A percentile compares a stretch with the other conserved stretches of the same genome.
Conservation (phyloP, 305 asterid genomes). For the Petunia hybrid region DNA sequence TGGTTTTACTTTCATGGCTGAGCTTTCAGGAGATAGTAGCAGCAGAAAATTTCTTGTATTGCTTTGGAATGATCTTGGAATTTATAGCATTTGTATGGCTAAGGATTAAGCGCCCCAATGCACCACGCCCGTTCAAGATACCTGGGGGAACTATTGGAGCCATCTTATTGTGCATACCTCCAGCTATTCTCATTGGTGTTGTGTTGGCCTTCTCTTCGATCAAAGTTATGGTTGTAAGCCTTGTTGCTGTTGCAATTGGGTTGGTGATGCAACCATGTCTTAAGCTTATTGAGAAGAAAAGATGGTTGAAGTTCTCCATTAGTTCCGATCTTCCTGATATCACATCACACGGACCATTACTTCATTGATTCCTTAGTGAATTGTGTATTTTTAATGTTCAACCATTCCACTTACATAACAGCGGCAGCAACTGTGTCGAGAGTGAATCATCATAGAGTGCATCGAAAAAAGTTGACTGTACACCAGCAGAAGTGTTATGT, state of each 20-base stretch:
- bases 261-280: slow-evolving; percentile 63
- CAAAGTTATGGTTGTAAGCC: slow-evolving; percentile 59
- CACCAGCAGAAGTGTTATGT: background rate
- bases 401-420: background rate
- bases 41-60: slow-evolving; percentile 77
- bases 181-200: slow-evolving; percentile 62
- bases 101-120: slow-evolving; percentile 54
- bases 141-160: slow-evolving; percentile 73
- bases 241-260: slow-evolving; percentile 62
- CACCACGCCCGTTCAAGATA: slow-evolving; percentile 71
- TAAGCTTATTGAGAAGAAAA: slow-evolving; percentile 60
- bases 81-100: slow-evolving; percentile 65
- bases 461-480: background rate
- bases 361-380: slow-evolving; percentile 40
- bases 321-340: slow-evolving; percentile 68
- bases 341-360: slow-evolving; percentile 31
- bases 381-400: background rate
- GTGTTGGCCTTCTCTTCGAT: slow-evolving; percentile 66
- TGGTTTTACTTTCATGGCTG: slow-evolving; percentile 74
- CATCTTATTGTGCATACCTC: slow-evolving; percentile 60
- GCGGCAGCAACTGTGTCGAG: background rate
- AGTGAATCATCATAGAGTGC: background rate
- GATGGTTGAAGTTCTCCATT: slow-evolving; percentile 66
- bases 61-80: slow-evolving; percentile 80
- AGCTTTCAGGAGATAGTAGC: slow-evolving; percentile 86